Evolutionary conservation across 148 eudicot genomes (phyloP), one percentile per base, ranked within the genome.

Genomic region (Pharnaceum exiguum): DNA sequence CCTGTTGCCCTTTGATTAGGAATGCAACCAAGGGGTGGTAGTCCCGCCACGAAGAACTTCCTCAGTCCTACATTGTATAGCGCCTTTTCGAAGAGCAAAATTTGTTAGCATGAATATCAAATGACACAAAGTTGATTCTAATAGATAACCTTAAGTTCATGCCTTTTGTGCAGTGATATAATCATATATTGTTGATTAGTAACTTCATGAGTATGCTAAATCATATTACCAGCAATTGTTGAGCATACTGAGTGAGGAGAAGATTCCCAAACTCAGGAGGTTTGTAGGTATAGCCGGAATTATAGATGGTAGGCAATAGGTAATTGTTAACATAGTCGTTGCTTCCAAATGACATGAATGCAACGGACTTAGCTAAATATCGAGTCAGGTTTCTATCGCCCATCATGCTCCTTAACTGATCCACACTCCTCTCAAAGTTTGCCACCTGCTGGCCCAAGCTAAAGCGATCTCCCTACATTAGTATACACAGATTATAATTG

Each of bases 251-350:
- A 46, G 77, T 78, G 7, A 93, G 78, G 43, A 93, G 89, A 46
- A 93, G 83, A 71, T 78, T 83, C 62, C 85, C 95, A 31, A 79
- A 93, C 15, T 79, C 70, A 0, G 76, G 38, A 19, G 96, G 89
- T 7, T 7, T 75, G 84, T 85, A 93, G 18, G 53, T 71, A 74
- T 9, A 45, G 78, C 94, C 81, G 12, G 82, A 59, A 28, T 79
- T 39, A 64, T 88, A 93, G 11, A 77, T 29, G 23, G 79, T 43
- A 11, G 96, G 84, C 60, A 93, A 5, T n/a, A 93, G 85, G 58
- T 93, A 93, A 80, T 93, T 93, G 79, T 93, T 85, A 68, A 93
- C 72, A 83, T 93, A 88, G 80, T 93, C 98, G 24, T 83, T 88
- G 77, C 83, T 93, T 5, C 98, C 98, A 42, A 88, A 68, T 28